Conservation (phyloP, 345 rosid genomes). For the Leavenworthia alabamica region DNA sequence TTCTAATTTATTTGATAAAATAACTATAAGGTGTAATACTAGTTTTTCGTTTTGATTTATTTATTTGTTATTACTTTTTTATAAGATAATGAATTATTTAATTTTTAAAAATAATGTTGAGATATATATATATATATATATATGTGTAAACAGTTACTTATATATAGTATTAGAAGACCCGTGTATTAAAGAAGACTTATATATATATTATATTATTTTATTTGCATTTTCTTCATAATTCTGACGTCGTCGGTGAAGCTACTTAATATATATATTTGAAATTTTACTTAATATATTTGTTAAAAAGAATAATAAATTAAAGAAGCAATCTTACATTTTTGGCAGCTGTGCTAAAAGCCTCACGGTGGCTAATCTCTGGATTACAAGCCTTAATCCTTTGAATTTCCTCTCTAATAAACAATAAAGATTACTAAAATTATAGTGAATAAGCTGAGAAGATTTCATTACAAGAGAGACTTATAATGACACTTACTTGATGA, state of each 20-base stretch:
- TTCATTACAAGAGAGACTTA: background rate
- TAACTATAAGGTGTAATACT: background rate
- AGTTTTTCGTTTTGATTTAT: background rate
- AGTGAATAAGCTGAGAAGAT: background rate
- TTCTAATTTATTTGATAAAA: background rate
- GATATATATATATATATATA: background rate
- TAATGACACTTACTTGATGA: conserved; percentile 66
- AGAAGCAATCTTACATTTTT: conserved; percentile 63
- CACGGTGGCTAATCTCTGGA: conserved; percentile 94
- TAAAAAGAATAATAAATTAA: background rate
- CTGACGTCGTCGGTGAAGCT: background rate
- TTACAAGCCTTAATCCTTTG: conserved; percentile 93
- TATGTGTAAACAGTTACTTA: background rate
- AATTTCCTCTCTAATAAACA: conserved; percentile 71
- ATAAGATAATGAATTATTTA: background rate
- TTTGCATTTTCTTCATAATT: background rate
- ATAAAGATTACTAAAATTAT: background rate
- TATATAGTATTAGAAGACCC: background rate
- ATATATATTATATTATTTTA: background rate
- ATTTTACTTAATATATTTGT: background rate
- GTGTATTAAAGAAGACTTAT: background rate
- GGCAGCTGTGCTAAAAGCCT: conserved; percentile 97
- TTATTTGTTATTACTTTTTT: background rate
- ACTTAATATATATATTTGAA: background rate
- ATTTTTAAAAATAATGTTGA: background rate